Evolutionary conservation across 164 flowering plant genomes (phyloP).

Genomic region (Vitis rotundifolia): DNA sequence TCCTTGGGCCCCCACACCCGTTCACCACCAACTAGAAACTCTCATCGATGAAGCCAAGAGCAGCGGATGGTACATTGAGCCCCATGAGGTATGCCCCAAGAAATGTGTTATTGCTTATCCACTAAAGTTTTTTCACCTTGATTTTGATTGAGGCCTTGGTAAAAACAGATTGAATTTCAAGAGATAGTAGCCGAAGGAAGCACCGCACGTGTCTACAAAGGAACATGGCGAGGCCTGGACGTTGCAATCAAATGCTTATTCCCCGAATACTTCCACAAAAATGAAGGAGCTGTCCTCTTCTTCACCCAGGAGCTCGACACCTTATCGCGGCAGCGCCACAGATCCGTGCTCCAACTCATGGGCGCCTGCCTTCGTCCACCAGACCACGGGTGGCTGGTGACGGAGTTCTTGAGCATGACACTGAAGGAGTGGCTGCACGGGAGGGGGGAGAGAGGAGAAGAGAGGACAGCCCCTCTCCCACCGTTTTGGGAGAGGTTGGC

Average conservation of each 20-base stretch:
- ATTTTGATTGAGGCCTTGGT: neutral
- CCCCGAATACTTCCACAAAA: constrained; percentile 44
- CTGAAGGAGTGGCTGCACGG: constrained; percentile 75
- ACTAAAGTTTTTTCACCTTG: neutral
- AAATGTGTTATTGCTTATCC: no score
- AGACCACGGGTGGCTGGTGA: constrained; percentile 57
- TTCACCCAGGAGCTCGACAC: constrained; percentile 62
- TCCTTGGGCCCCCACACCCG: constrained; percentile 6
- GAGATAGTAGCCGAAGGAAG: constrained; percentile 53
- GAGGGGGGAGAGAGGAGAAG: constrained; percentile 29
- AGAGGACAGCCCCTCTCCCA: constrained; percentile 46
- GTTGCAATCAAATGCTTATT: constrained; percentile 68
- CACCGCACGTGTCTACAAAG: constrained; percentile 57
- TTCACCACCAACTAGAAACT: constrained; percentile 20
- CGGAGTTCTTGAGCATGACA: constrained; percentile 47
- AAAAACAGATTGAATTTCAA: constrained; percentile 45
- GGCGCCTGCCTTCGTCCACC: constrained; percentile 72
- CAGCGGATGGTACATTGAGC: constrained; percentile 64
- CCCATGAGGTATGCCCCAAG: constrained; percentile 43
- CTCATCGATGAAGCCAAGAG: constrained; percentile 45
- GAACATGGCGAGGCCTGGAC: constrained; percentile 59
- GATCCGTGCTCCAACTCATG: constrained; percentile 57
- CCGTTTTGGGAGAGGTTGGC: constrained; percentile 42
- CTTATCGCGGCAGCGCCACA: constrained; percentile 56
- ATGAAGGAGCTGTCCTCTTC: constrained; percentile 36